Base-by-base conservation (phyloP, 2,329 filamentous ascomycete genomes). In the Fusarium stilboides region DNA sequence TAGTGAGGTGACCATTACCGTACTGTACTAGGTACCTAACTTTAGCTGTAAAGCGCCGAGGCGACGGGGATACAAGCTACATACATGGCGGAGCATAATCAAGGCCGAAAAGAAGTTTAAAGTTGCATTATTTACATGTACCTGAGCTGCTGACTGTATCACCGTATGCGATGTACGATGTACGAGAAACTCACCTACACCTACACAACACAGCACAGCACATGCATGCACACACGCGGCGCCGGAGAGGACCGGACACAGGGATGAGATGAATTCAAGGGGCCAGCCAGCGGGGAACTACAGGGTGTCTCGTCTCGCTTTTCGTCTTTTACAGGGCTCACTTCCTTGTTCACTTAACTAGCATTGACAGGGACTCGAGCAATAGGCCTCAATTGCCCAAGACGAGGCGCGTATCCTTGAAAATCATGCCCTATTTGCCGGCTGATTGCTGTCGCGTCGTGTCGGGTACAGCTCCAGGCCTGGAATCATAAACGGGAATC, bases 81-180 rank as follows among this genome's bases (percentile, higher is more conserved):
- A 17, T 33, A 14, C n/a, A n/a, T 10, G 17, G 26, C 45, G 39
- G 39, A 47, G 33, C 24, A 51, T 51, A 56, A 46, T 42, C 43
- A 68, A 63, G 44, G 28, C 45, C 45, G 36, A 26, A 31, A 40
- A 33, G 13, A 57, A 44, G 47, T 46, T 49, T 51, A 53, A 44
- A 60, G 40, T 65, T 65, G 53, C 31, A 60, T 65, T 57, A 14
- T 60, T 42, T 47, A 47, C 46, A 52, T 65, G 45, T 65, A 65
- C 53, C 62, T 65, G 60, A 45, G 46, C 42, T 26, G 60, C 60
- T 60, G 54, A 65, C 61, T 40, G 53, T 60, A n/a, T 59, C 46
- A 53, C 62, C 31, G 19, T 43, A 57, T 57, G 54, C 54, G 51
- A 68, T 52, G 63, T 69, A 70, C 67, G 68, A 68, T 52, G 45